Evolutionary conservation across 2,329 filamentous ascomycete species (phyloP), one percentile per base, ranked within the genome.

Genomic region (Fusarium aywerte): DNA sequence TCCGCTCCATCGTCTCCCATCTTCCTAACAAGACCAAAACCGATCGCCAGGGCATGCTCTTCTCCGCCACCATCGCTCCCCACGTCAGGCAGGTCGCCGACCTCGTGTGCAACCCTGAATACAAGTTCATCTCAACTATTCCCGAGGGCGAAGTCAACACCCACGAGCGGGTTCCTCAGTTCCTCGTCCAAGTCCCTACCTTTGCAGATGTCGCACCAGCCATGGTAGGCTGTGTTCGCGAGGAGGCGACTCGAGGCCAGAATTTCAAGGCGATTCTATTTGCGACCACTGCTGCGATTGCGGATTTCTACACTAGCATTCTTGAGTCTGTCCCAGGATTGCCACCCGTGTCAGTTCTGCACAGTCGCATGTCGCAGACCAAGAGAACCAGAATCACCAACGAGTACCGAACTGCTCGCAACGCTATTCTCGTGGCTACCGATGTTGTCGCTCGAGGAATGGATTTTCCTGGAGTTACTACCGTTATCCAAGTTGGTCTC

Each of bases 261-360:
- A 83, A 84, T 2, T 94, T 97, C 86, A 97, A 97, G 80, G 91
- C 91, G 29, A 93, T 97, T 69, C 80, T 95, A 33, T 97, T 95
- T 79, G 90, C 90, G 67, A 90, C 90, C 53, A 87, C 86, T 0
- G 85, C 85, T 4, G 81, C 80, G 4, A 79, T 82, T 2, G 84
- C 83, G 6, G 83, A 82, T 38, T 82, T 87, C 45, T 84, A 87
- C 71, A 79, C 81, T 21, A 73, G 81, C 15, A 56, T 87, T 20
- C 79, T 87, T 5, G 76, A 74, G 25, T 65, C 71, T 20, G 69
- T 81, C 20, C 71, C 78, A 3, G 80, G 78, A 12, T 68, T 85
- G 33, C 80, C 84, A 0, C 73, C 78, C 4, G 79, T 83, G 10
- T 80, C 77, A 25, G 77, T 80, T 13, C 79, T 87, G 39, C 84